Conservation (phyloP, 2,329 filamentous ascomycete genomes). For the Ophiosphaerella korrae region DNA sequence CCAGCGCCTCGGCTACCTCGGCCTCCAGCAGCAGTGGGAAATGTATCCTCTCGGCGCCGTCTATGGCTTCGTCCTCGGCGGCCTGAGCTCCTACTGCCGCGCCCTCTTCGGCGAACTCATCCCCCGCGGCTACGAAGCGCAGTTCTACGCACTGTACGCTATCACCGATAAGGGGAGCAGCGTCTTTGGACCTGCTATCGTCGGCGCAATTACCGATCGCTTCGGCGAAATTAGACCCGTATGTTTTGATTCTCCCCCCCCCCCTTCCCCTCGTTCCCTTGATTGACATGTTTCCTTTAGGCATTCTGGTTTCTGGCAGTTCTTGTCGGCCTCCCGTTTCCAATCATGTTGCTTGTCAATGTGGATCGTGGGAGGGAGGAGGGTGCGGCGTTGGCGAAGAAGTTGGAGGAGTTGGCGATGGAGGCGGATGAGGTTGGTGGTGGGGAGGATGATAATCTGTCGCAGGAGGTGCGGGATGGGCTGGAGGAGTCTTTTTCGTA, state of each 20-base stretch:
- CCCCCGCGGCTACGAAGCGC: conserved; percentile 89
- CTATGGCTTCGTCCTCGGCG: conserved; percentile 94
- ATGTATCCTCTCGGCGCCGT: conserved; percentile 93
- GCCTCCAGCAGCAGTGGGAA: conserved; percentile 93
- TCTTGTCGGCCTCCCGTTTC: conserved; percentile 82
- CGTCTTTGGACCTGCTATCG: conserved; percentile 91
- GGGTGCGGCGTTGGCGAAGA: conserved; percentile 47
- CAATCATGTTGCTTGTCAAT: conserved; percentile 82
- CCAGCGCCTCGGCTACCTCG: conserved; percentile 73
- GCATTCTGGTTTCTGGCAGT: conserved; percentile 91
- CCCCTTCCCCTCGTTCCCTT: background rate
- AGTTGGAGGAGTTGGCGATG: conserved; percentile 35
- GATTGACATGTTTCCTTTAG: conserved; percentile 17
- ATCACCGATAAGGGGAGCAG: conserved; percentile 97
- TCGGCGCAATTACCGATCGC: conserved; percentile 86
- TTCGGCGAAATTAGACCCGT: conserved; percentile 56
- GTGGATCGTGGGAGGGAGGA: conserved; percentile 65
- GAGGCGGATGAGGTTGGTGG: conserved; percentile 9
- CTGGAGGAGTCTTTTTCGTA: conserved; percentile 22
- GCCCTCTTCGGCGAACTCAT: conserved; percentile 93
- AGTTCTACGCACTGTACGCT: conserved; percentile 95
- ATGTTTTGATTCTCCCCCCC: conserved; percentile 16
- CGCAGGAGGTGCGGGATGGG: conserved; percentile 17
- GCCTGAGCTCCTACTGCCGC: conserved; percentile 87
- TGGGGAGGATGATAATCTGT: conserved; percentile 15